These are phyloP conservation scores for Spathaspora passalidarum DNA, from an alignment of 805 yeast species.

Conservation along the genomic window DNA sequence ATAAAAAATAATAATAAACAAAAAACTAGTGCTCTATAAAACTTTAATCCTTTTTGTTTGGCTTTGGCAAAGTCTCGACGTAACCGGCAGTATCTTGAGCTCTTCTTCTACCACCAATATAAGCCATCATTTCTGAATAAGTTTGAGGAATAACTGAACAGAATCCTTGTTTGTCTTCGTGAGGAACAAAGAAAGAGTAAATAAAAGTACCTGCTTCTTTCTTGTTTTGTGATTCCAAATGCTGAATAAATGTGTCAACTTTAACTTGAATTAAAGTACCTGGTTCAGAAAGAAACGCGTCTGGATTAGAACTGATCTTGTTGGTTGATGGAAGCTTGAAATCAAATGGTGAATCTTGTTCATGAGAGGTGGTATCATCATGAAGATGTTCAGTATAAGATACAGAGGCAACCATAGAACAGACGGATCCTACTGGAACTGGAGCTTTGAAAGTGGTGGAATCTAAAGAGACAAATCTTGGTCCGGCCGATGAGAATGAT, in stretches of 20 bases:
- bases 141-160: slow-evolving; percentile 82
- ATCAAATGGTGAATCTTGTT: slow-evolving; percentile 38
- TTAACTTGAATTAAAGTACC: slow-evolving; percentile 89
- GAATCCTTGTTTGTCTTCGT: slow-evolving; percentile 52
- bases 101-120: slow-evolving; percentile 86
- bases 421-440: slow-evolving; percentile 91
- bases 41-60: background rate
- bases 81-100: slow-evolving; percentile 78
- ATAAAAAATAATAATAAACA: background rate
- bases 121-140: slow-evolving; percentile 89
- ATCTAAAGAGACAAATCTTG: slow-evolving; percentile 86
- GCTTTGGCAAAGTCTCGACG: slow-evolving; percentile 37
- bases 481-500: slow-evolving; percentile 78
- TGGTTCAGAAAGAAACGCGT: slow-evolving; percentile 65
- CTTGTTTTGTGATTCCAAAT: slow-evolving; percentile 55
- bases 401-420: slow-evolving; percentile 77
- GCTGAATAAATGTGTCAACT: slow-evolving; percentile 77
- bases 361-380: slow-evolving; percentile 22
- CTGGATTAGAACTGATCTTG: slow-evolving; percentile 45
- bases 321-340: slow-evolving; percentile 61
- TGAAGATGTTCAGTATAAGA: slow-evolving; percentile 83
- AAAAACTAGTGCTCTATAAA: background rate
- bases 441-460: slow-evolving; percentile 91
- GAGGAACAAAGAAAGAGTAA: slow-evolving; percentile 83
- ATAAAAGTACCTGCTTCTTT: slow-evolving; percentile 84